Evolutionary conservation across 2,329 filamentous ascomycete genomes (phyloP).

Genomic region (Beauveria rudraprayagi): DNA sequence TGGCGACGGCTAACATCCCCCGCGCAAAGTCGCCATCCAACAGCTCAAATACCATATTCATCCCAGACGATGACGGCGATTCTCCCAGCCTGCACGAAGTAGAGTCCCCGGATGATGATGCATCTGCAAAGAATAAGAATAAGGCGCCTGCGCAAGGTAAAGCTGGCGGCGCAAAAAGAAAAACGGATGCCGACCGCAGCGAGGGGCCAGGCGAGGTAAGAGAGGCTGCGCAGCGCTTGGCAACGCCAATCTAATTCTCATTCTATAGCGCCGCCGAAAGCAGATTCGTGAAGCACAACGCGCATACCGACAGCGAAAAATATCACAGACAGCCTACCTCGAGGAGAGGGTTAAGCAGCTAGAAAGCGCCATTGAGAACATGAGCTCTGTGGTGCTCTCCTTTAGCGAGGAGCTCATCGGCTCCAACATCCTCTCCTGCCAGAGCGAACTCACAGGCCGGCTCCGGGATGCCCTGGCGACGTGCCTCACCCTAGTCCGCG

Average conservation of each 20-base stretch:
- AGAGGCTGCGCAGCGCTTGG: not conserved
- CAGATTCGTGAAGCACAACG: conserved; percentile 75
- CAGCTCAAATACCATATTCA: not conserved
- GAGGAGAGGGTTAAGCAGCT: conserved; percentile 58
- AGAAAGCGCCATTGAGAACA: conserved; percentile 57
- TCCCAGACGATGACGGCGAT: not conserved
- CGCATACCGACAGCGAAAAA: conserved; percentile 72
- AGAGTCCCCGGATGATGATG: not conserved
- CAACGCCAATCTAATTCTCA: not conserved
- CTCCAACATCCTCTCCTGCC: conserved; percentile 11
- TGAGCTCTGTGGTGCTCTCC: conserved; percentile 38
- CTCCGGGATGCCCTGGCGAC: conserved; percentile 14
- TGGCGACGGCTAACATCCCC: not conserved
- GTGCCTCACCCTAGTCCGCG: conserved; percentile 9
- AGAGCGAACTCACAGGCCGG: conserved; percentile 11
- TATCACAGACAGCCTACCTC: conserved; percentile 62
- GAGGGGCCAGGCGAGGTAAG: conserved; percentile 5
- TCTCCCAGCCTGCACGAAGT: not conserved
- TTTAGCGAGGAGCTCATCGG: conserved; percentile 14
- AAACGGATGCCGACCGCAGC: not conserved
- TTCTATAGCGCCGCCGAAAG: conserved; percentile 60
- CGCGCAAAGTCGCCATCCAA: not conserved
- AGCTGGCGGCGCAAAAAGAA: not conserved
- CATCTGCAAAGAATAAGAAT: not conserved
- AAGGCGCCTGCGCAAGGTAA: not conserved